These are phyloP conservation scores for Papiliotrema flavescens DNA, from an alignment of 1,284 basidiomycete species.

Conservation along the genomic window DNA sequence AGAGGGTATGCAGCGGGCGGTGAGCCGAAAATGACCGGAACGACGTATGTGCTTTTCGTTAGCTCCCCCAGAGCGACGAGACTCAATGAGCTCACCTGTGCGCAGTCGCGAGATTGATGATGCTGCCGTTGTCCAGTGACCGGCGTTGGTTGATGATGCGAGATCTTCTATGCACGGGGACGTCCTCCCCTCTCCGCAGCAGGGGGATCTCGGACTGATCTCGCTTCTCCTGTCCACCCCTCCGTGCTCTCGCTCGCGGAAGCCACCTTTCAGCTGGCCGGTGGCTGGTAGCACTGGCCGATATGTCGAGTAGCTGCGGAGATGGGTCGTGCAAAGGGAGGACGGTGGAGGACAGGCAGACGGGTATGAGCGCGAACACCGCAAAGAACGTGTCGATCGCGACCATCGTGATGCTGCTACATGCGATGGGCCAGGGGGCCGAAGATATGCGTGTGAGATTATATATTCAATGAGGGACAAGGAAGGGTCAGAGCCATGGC, in stretches of 20 bases:
- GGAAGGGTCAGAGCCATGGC: too few species aligned
- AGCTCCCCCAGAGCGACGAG: neutral
- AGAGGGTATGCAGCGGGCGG: constrained; percentile 39
- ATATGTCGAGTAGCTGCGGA: too few species aligned
- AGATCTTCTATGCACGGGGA: neutral
- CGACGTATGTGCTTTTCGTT: constrained; percentile 31
- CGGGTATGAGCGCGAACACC: constrained; percentile 16
- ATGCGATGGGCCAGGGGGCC: too few species aligned
- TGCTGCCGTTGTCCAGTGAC: neutral
- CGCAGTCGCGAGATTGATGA: constrained; percentile 9
- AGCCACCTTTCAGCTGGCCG: too few species aligned
- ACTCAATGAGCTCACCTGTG: constrained; percentile 12
- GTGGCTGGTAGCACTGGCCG: neutral
- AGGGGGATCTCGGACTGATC: neutral
- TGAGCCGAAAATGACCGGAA: constrained; percentile 37
- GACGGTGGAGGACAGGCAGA: too few species aligned
- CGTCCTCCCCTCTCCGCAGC: neutral
- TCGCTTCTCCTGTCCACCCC: too few species aligned
- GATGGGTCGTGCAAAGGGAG: neutral
- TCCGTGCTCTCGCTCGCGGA: too few species aligned
- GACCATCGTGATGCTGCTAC: too few species aligned
- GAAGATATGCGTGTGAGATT: too few species aligned
- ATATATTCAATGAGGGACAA: too few species aligned
- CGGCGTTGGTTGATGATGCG: neutral
- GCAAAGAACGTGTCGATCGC: constrained; percentile 8